Evolutionary conservation across 768 basidiomycete species (phyloP).

Genomic region (Termitomyces heimii): DNA sequence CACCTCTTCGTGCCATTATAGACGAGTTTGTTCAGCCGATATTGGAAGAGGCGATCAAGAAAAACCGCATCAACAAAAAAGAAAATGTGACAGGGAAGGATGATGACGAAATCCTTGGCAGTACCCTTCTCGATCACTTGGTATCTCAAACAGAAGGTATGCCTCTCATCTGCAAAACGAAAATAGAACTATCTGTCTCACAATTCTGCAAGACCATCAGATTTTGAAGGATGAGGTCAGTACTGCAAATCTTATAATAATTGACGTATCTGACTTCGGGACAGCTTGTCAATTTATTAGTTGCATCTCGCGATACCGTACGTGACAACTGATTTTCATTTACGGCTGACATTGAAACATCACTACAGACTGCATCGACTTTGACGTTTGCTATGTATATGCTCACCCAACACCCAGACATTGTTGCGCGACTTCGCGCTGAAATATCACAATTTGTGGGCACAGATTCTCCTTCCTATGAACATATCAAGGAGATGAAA

Average conservation of each 20-base stretch:
- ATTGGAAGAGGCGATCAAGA: conserved; percentile 37
- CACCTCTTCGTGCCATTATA: conserved; percentile 39
- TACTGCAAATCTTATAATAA: too few relatives aligned
- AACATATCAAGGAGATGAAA: conserved; percentile 52
- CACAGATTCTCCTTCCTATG: conserved; percentile 40
- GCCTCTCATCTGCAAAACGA: neutral
- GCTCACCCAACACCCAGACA: conserved; percentile 45
- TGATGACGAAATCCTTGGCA: conserved; percentile 20
- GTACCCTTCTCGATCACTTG: conserved; percentile 46
- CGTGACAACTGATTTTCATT: neutral
- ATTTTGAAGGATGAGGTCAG: conserved; percentile 18
- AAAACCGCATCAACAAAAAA: conserved; percentile 21
- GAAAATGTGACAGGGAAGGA: neutral
- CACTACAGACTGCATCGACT: conserved; percentile 36
- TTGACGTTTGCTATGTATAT: conserved; percentile 52
- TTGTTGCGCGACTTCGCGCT: conserved; percentile 37
- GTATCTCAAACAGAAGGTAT: conserved; percentile 49
- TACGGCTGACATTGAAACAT: neutral
- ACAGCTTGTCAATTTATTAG: conserved; percentile 31
- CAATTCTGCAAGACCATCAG: conserved; percentile 8
- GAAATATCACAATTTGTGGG: conserved; percentile 47
- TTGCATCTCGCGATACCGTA: conserved; percentile 41
- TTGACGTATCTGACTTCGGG: neutral
- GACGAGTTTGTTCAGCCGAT: conserved; percentile 50
- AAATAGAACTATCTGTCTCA: neutral